Percentiles rank a stretch among this genome's conserved stretches.
Evolutionary conservation across 2,329 filamentous ascomycete species (phyloP).

Genomic region (Clarireedia hainanense): DNA sequence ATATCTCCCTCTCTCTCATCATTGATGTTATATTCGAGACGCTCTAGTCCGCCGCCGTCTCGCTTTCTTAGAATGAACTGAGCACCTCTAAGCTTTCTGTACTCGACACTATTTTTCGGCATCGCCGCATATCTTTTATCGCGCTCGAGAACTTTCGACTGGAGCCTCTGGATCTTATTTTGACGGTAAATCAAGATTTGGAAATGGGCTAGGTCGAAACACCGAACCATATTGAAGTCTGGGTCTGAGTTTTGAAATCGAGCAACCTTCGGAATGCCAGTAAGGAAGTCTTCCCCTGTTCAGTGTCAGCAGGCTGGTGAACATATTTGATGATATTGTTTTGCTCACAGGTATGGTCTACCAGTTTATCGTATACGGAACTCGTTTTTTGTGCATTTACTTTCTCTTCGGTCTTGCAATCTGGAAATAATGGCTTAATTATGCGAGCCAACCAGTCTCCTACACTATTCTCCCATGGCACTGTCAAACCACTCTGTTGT

Average conservation of each 20-base stretch:
- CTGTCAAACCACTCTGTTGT: no score
- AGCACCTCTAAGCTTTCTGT: not conserved
- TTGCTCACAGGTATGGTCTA: no score
- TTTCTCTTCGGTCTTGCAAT: no score
- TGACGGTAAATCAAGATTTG: not conserved
- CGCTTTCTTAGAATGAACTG: not conserved
- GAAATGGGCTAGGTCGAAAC: not conserved
- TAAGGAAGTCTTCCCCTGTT: not conserved
- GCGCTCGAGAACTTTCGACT: not conserved
- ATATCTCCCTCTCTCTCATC: not conserved
- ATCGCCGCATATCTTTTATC: not conserved
- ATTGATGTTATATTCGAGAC: not conserved
- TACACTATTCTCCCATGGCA: no score
- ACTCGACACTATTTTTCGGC: not conserved
- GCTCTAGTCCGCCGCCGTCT: not conserved
- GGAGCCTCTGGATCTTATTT: not conserved
- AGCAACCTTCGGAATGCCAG: not conserved
- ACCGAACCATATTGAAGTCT: not conserved
- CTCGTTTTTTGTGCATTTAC: no score
- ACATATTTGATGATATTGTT: not conserved
- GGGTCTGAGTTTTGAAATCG: not conserved
- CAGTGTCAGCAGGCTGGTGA: not conserved
- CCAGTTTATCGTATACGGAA: no score
- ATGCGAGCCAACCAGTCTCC: no score
- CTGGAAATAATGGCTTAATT: no score